phyloP scores from a whole-genome alignment of 1,139 yeast species.

The Geotrichum phurueaensis region DNA sequence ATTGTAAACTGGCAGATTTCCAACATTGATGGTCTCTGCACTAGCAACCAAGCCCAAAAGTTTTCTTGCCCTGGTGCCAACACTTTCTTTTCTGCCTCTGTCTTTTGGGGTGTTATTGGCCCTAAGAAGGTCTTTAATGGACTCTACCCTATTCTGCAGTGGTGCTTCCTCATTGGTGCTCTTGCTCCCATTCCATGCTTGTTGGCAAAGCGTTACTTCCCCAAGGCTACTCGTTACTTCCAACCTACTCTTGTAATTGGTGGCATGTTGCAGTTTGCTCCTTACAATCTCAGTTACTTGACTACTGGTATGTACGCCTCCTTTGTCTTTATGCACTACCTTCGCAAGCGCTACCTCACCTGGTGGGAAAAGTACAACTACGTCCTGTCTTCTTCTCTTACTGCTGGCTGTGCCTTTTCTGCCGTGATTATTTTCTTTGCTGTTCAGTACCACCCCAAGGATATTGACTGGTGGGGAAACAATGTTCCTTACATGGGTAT shows the following conservation, averaged over 20 bases:
- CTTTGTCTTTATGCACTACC: constrained; percentile 47
- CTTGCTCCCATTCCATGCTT: constrained; percentile 40
- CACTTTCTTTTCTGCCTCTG: constrained; percentile 32
- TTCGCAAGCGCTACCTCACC: constrained; percentile 44
- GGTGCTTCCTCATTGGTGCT: constrained; percentile 51
- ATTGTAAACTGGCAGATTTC: constrained; percentile 50
- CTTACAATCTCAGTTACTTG: constrained; percentile 50
- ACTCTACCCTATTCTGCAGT: constrained; percentile 43
- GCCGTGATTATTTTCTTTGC: constrained; percentile 48
- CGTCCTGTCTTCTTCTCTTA: constrained; percentile 51
- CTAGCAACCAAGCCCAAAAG: constrained; percentile 35
- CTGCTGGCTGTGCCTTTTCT: constrained; percentile 43
- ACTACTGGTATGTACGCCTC: constrained; percentile 47
- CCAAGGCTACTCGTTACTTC: constrained; percentile 24
- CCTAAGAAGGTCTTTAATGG: constrained; percentile 49
- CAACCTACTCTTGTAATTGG: constrained; percentile 48
- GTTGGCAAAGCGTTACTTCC: constrained; percentile 34
- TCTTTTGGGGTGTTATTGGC: constrained; percentile 58
- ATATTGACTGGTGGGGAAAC: constrained; percentile 56
- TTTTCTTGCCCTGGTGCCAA: constrained; percentile 38
- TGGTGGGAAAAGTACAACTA: constrained; percentile 68
- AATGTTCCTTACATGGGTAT: constrained; percentile 40
- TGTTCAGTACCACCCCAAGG: constrained; percentile 43
- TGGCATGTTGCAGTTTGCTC: constrained; percentile 40
- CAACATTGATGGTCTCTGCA: constrained; percentile 46